Base-by-base conservation (phyloP, 1,284 basidiomycete genomes). In the Cryptococcus sp. region DNA sequence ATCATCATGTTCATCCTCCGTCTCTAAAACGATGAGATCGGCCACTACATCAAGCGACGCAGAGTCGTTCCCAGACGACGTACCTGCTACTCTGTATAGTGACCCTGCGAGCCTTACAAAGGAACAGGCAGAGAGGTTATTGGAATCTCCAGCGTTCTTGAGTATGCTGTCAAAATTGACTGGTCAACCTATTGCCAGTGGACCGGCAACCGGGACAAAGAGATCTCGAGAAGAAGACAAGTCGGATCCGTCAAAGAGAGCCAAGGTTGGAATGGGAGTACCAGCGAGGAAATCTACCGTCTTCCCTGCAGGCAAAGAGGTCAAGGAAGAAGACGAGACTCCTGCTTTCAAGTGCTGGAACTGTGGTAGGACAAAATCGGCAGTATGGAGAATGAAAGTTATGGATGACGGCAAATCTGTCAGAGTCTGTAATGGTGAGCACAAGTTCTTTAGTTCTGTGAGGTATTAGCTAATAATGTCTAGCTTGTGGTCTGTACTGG, bases 401-500 rank as follows among this genome's bases (percentile, higher is more conserved):
- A 66, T 67, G 60, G 67, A 71, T 13, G 62, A 68, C 52, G 70
- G 69, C 30, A 58, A 65, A 49, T 58, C 60, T 3, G 63, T 69
- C 41, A 59, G 68, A 47, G 70, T 75, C 10, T 76, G 74, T 62
- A 76, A 76, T 62, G 71, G 71, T 73, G 46, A 63, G 71, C 59
- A 23, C 11, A 46, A 10, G 11, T 11, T 31, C 11, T 43, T 42
- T 37, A 32, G 30, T 53, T 13, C 42, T n/a, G n/a, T 5, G 14
- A 0, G 51, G 44, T 11, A 37, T 11, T 43, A 44, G 49, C 48
- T 46, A 35, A 56, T 46, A 13, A 50, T 41, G 15, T 15, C 3
- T 46, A 73, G 74, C 74, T n/a, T 76, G 74, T 49, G 74, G 74
- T 1, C 59, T 76, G 32, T 76, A 75, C 63, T 75, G 65, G 65